Evolutionary conservation across 2,329 filamentous ascomycete genomes (phyloP).

Genomic region (Fusarium tupiense): DNA sequence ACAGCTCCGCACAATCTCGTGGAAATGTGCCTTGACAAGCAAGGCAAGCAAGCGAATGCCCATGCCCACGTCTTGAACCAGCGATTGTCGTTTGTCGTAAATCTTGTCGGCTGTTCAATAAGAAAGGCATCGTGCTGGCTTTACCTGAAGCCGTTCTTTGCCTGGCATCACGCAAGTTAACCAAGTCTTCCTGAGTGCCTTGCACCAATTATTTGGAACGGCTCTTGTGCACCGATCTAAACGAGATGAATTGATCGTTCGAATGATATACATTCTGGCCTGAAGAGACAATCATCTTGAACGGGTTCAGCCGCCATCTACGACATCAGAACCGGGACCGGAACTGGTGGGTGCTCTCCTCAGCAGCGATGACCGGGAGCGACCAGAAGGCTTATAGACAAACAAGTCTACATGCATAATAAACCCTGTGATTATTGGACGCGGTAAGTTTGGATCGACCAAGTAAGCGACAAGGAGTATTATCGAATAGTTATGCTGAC

Average conservation of each 20-base stretch:
- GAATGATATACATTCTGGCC: not conserved
- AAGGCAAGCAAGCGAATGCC: not conserved
- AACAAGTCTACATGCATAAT: conserved; percentile 9
- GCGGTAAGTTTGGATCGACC: not conserved
- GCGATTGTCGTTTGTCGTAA: not conserved
- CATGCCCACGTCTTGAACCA: not conserved
- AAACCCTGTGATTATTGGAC: conserved; percentile 5
- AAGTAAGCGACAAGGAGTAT: not conserved
- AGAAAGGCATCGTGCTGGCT: not conserved
- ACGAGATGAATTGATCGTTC: not conserved
- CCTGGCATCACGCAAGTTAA: conserved; percentile 1
- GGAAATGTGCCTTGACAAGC: conserved; percentile 9
- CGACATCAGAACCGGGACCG: not conserved
- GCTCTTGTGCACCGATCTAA: not conserved
- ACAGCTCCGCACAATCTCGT: not conserved
- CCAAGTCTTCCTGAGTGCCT: conserved; percentile 10
- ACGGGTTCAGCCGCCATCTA: not conserved
- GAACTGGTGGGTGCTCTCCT: conserved; percentile 1
- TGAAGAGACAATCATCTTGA: not conserved
- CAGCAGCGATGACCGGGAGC: not conserved
- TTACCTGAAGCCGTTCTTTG: conserved; percentile 3
- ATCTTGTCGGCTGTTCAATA: not conserved
- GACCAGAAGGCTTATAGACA: not conserved
- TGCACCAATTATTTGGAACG: conserved; percentile 12
- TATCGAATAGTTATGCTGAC: conserved; percentile 8